Evolutionary conservation across 164 flowering plant species (phyloP).

Genomic region (Magnolia kwangsiensis): DNA sequence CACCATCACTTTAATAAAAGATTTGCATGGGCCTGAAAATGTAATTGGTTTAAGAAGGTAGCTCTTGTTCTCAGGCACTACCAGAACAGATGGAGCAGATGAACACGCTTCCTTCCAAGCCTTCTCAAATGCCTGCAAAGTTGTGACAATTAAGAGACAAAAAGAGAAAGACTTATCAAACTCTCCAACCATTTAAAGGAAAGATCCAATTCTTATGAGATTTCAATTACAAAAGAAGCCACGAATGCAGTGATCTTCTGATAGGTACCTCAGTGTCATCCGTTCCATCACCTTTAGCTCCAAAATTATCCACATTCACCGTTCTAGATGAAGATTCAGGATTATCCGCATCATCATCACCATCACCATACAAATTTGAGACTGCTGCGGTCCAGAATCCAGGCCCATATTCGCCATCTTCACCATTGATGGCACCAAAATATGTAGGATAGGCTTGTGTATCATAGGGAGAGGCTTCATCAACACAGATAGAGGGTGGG

Average conservation of each 20-base stretch:
- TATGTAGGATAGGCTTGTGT: slow-evolving; percentile 27
- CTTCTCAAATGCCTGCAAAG: slow-evolving; percentile 55
- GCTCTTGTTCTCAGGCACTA: slow-evolving; percentile 46
- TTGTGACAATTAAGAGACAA: too few relatives aligned
- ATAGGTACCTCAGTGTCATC: slow-evolving; percentile 13
- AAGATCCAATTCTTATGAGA: neutral
- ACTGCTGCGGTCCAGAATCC: neutral
- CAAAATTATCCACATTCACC: slow-evolving; percentile 12
- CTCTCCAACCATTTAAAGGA: neutral
- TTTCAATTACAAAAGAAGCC: neutral
- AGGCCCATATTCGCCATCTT: slow-evolving; percentile 10
- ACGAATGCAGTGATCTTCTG: neutral
- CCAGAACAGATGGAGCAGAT: slow-evolving; percentile 31
- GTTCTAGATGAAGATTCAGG: slow-evolving; percentile 7
- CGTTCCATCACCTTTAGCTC: slow-evolving; percentile 14
- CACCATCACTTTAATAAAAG: slow-evolving; percentile 51
- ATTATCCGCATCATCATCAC: neutral
- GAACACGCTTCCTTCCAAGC: slow-evolving; percentile 77
- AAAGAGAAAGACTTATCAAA: neutral
- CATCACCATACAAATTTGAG: too few relatives aligned
- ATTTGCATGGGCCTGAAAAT: slow-evolving; percentile 79
- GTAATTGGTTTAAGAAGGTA: slow-evolving; percentile 61
- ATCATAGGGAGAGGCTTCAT: slow-evolving; percentile 16
- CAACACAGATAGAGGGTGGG: slow-evolving; percentile 16
- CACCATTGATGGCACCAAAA: slow-evolving; percentile 15